Evolutionary conservation across 2,329 filamentous ascomycete genomes (phyloP), one percentile per base, ranked within the genome.

Genomic region (Fonsecaea multimorphosa): DNA sequence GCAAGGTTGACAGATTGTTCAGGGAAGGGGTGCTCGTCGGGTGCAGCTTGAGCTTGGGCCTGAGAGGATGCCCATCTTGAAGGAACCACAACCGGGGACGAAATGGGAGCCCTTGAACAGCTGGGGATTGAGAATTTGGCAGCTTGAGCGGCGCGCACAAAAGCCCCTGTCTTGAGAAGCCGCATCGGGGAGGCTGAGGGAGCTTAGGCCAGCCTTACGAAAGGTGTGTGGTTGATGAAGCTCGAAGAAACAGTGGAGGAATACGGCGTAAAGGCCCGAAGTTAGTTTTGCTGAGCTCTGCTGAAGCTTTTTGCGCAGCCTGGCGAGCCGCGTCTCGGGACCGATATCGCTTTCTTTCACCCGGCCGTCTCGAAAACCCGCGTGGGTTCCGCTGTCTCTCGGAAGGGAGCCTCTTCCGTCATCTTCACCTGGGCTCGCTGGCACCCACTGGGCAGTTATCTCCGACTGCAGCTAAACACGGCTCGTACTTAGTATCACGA

Each of bases 151-250:
- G 65, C 66, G n/a, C 68, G 52, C 40, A 72, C 62, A 59, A 71
- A 71, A 11, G 64, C 70, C 29, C 70, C 70, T 3, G 69, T 72
- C 29, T 61, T 67, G 53, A 63, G 59, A 44, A 72, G 69, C 54
- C 66, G 65, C 70, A 72, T 72, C 54, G 54, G 58, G 56, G 31
- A 49, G 19, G 22, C 11, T 27, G 44, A 49, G 9, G 22, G 11
- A 12, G 44, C 19, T 49, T 49, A 12, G 11, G 9, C 44, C 14
- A 12, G 44, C 22, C 46, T 11, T 27, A 36, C 12, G 31, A 16
- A 34, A 3, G 27, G 19, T 14, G 19, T 53, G 22, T 60, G 9
- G 44, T 14, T 16, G 27, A 22, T 32, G 40, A 11, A 58, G 31
- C 24, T 29, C 7, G 40, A 24, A 12, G 19, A 44, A 58, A 49